Conservation (phyloP, 805 yeast species). For the Lipomyces orientalis region DNA sequence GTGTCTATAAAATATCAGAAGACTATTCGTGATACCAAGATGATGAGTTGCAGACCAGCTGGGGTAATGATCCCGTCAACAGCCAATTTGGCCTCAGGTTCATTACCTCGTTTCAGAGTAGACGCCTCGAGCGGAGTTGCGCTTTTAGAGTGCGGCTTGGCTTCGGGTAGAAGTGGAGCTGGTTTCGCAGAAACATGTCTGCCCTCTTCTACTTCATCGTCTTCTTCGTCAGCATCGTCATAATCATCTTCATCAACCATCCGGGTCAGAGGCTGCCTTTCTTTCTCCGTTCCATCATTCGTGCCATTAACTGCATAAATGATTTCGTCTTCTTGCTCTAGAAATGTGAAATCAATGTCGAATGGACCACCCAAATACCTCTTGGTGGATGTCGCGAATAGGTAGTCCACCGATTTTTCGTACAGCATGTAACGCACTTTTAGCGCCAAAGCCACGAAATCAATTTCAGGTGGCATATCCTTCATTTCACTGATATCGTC, state of each 20-base stretch:
- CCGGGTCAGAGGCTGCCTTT: conserved; percentile 18
- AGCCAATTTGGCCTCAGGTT: conserved; percentile 14
- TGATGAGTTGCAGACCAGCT: conserved; percentile 21
- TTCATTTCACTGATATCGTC: conserved; percentile 4
- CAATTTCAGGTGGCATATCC: conserved; percentile 35
- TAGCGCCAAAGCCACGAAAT: conserved; percentile 46
- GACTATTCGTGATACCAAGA: not conserved
- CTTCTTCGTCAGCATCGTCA: conserved; percentile 51
- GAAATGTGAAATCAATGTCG: conserved; percentile 39
- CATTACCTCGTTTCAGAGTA: conserved; percentile 8
- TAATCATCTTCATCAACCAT: conserved; percentile 41
- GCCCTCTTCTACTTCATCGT: conserved; percentile 45
- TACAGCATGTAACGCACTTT: conserved; percentile 51
- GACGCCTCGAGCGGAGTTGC: conserved; percentile 15
- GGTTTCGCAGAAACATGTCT: conserved; percentile 36
- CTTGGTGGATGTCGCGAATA: conserved; percentile 38
- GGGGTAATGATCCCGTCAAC: conserved; percentile 32
- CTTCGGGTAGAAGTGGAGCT: not conserved
- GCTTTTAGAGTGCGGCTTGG: conserved; percentile 3
- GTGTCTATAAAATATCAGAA: conserved; percentile 18
- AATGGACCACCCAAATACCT: conserved; percentile 24
- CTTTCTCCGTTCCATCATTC: conserved; percentile 9
- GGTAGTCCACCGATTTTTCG: conserved; percentile 44
- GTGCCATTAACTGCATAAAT: not conserved
- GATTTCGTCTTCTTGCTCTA: conserved; percentile 36